Conservation (phyloP, 2,329 filamentous ascomycete species). For the Cladobotryum mycophilum region DNA sequence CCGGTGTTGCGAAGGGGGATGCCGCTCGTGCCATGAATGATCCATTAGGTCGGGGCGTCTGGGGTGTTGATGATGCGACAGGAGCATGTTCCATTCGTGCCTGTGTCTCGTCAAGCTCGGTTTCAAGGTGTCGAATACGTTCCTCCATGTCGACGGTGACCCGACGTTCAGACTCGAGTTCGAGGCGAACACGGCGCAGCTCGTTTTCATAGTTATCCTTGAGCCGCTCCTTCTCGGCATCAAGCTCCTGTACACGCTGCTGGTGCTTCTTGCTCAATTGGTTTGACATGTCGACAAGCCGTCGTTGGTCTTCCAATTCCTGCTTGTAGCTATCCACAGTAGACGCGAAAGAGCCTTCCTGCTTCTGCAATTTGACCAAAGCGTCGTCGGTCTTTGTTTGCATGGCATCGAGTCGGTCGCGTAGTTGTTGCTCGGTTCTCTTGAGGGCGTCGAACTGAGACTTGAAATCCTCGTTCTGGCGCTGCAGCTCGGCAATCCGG, state of each 20-base stretch:
- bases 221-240: constrained; percentile 52
- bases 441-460: constrained; percentile 71
- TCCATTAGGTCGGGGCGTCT: constrained; percentile 57
- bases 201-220: constrained; percentile 61
- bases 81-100: constrained; percentile 39
- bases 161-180: constrained; percentile 50
- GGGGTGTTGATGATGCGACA: constrained; percentile 45
- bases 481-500: constrained; percentile 80
- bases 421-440: constrained; percentile 72
- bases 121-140: constrained; percentile 44
- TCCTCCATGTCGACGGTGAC: constrained; percentile 41
- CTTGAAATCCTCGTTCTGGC: constrained; percentile 77
- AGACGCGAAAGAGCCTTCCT: constrained; percentile 75
- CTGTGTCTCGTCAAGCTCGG: constrained; percentile 48
- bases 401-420: constrained; percentile 74
- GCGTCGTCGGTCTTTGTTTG: constrained; percentile 83
- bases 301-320: constrained; percentile 73
- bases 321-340: constrained; percentile 82
- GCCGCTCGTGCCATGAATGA: constrained; percentile 45
- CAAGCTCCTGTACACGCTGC: constrained; percentile 63
- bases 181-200: constrained; percentile 48
- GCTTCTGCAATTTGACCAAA: constrained; percentile 72
- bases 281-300: constrained; percentile 76
- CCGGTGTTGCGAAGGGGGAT: constrained; percentile 58
- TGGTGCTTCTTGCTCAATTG: constrained; percentile 68